These are phyloP conservation scores for Sonneratia caseolaris DNA, from an alignment of 345 rosid species.

Conservation along the genomic window DNA sequence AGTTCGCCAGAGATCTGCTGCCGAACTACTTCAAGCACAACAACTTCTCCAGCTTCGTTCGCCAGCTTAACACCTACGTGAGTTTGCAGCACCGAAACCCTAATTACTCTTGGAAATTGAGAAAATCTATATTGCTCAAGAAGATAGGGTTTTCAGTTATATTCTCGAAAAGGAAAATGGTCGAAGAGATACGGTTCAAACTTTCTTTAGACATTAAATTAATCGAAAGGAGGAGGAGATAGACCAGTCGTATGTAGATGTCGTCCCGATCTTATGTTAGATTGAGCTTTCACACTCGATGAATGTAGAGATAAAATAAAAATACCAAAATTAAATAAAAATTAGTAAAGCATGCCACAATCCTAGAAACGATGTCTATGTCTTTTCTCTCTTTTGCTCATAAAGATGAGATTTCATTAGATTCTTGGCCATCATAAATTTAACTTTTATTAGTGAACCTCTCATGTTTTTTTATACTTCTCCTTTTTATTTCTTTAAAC, in stretches of 20 bases:
- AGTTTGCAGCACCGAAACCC: not conserved
- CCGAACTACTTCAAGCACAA: conserved; percentile 97
- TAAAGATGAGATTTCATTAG: not conserved
- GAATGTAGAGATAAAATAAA: not conserved
- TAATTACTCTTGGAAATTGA: not conserved
- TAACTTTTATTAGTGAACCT: too few species aligned
- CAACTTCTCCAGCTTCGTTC: conserved; percentile 93
- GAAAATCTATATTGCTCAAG: too few species aligned
- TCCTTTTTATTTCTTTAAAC: too few species aligned
- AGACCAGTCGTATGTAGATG: too few species aligned
- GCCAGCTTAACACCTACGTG: conserved; percentile 98
- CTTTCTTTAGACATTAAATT: too few species aligned
- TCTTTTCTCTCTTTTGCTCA: not conserved
- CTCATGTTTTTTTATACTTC: too few species aligned
- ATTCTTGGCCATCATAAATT: not conserved
- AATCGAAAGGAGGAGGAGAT: too few species aligned
- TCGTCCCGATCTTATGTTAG: too few species aligned
- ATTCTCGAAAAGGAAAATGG: too few species aligned
- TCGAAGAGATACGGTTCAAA: too few species aligned
- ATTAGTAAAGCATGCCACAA: not conserved
- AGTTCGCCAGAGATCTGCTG: conserved; percentile 90
- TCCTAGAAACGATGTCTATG: not conserved
- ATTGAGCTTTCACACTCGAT: too few species aligned
- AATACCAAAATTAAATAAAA: not conserved
- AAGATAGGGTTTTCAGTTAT: too few species aligned